These are phyloP conservation scores for Fennellomyces sp. DNA, from an alignment of 371 early-diverging fungal genomes.

Conservation along the genomic window DNA sequence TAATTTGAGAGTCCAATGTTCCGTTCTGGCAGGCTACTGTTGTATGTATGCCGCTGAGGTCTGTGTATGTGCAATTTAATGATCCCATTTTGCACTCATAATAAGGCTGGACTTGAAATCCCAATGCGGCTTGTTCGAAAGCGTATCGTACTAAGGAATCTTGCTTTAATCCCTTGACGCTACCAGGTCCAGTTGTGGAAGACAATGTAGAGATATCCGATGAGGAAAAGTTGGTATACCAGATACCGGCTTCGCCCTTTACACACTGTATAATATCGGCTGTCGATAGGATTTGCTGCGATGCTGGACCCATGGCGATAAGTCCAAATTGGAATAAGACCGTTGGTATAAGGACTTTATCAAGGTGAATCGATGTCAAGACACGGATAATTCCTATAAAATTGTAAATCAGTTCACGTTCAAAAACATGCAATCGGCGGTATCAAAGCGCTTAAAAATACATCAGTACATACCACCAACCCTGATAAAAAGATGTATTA, in stretches of 20 bases:
- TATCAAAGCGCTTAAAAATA: background rate
- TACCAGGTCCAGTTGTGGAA: background rate
- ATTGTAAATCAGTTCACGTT: background rate
- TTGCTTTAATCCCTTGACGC: slow-evolving; percentile 10
- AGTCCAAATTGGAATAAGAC: slow-evolving; percentile 12
- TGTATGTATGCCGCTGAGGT: background rate
- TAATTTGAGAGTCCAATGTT: slow-evolving; percentile 8
- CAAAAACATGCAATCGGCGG: background rate
- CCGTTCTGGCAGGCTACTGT: slow-evolving; percentile 5
- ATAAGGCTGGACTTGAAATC: background rate
- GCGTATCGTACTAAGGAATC: slow-evolving; percentile 8
- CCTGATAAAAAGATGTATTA: background rate
- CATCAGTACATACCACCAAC: background rate
- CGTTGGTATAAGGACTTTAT: slow-evolving; percentile 6
- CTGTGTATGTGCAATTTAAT: slow-evolving; percentile 8
- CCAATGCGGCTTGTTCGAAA: slow-evolving; percentile 1
- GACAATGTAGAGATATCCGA: slow-evolving; percentile 6
- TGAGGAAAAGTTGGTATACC: background rate
- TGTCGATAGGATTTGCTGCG: slow-evolving; percentile 6
- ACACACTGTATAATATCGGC: background rate
- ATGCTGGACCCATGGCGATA: slow-evolving; percentile 18
- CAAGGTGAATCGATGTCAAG: background rate
- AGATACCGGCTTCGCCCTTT: background rate
- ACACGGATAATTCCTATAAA: slow-evolving; percentile 5
- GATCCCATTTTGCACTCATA: background rate